Evolutionary conservation across 805 yeast species (phyloP).

Genomic region (Pichia heedii): DNA sequence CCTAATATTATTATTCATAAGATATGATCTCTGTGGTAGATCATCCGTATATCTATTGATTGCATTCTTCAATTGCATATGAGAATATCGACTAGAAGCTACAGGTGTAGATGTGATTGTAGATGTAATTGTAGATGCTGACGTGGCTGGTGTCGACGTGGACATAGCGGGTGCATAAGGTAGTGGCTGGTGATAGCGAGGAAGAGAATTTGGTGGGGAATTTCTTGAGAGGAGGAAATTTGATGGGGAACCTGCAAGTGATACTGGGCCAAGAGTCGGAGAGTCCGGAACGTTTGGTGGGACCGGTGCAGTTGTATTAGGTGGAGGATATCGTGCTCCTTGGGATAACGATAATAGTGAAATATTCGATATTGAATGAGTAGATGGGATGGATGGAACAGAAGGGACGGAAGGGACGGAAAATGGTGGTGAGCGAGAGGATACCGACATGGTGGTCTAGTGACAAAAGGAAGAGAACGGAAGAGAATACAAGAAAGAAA

Average conservation of each 20-base stretch:
- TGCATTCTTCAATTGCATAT: slow-evolving; percentile 1
- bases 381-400: slow-evolving; percentile 23
- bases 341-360: slow-evolving; percentile 28
- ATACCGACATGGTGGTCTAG: not conserved
- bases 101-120: not conserved
- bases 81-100: not conserved
- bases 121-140: not conserved
- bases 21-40: no score
- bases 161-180: no score
- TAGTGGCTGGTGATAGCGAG: not conserved
- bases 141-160: no score
- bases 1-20: no score
- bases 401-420: slow-evolving; percentile 29
- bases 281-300: slow-evolving; percentile 33
- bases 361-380: slow-evolving; percentile 24
- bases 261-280: slow-evolving; percentile 43
- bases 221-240: slow-evolving; percentile 43
- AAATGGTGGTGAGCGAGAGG: slow-evolving; percentile 22
- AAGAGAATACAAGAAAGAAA: no score
- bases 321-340: no score
- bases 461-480: no score
- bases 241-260: slow-evolving; percentile 48
- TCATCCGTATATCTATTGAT: slow-evolving; percentile 1
- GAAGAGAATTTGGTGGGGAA: slow-evolving; percentile 38
- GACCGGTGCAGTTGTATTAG: slow-evolving; percentile 7